Evolutionary conservation across 352 stramenopile genomes (phyloP), one percentile per base, ranked within the genome.

Genomic region (Globisporangium orthogonon): DNA sequence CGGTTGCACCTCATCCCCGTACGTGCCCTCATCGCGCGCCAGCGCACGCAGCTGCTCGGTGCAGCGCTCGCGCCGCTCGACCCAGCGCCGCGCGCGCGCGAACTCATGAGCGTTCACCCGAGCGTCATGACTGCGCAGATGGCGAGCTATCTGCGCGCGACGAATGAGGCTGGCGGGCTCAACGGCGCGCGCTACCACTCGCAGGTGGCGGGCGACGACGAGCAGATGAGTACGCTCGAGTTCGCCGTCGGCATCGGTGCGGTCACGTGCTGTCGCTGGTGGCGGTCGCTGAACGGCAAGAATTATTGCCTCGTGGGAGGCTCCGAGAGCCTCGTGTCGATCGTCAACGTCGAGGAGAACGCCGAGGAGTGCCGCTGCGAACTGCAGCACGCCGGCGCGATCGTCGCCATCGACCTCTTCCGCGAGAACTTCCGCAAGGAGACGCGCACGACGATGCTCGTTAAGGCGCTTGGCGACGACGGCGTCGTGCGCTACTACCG

Each of bases 311-410:
- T 95, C 35, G 77, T 95, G 1, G 86, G 86, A 17, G 82, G 83
- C n/a, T 66, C 70, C 0, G 78, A 88, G 43, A 82, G 75, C 49
- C 67, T 95, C 23, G 86, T 95, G 18, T 95, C 86, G 11, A 80
- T 95, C 66, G 80, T 95, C 6, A 91, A 95, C 60, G 80, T 91
- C 15, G 78, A 92, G 55, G 82, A 90, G 48, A 95, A 95, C 47
- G 71, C 77, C 2, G 86, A 95, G 50, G 78, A 88, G 46, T 95
- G 86, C 53, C 72, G 86, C 33, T 95, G 86, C 50, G 86, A 95
- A 58, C 70, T 92, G 1, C 69, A 85, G 48, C 59, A 76, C 48
- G 76, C 75, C 43, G 82, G 82, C 1, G 70, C 62, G 2, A 91
- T 92, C 61, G 62, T 85, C 7, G 71, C 67, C 5, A 92, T 95